These are phyloP conservation scores for Pseudevernia furfuracea DNA, from an alignment of 495 filamentous ascomycete species.

Conservation along the genomic window DNA sequence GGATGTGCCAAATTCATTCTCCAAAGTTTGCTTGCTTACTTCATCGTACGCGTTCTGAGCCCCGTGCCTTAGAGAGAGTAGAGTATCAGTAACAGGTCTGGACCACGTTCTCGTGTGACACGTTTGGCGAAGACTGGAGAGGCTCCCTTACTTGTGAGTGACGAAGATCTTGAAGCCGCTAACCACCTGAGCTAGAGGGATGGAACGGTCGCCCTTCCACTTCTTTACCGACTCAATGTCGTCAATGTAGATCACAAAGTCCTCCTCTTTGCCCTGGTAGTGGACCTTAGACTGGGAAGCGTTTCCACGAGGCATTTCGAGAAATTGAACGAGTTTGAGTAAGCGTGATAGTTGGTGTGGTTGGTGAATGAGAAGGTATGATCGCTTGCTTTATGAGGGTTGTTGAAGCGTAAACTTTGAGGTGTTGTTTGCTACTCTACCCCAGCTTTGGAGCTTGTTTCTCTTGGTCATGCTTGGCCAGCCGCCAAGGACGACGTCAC, in stretches of 20 bases:
- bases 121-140: background rate
- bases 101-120: background rate
- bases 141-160: constrained; percentile 68
- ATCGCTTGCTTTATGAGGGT: background rate
- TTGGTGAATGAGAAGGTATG: background rate
- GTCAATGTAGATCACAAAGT: constrained; percentile 88
- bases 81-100: background rate
- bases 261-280: constrained; percentile 80
- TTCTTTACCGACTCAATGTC: constrained; percentile 60
- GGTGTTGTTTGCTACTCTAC: background rate
- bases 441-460: background rate
- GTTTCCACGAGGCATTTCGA: constrained; percentile 72
- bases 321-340: constrained; percentile 11
- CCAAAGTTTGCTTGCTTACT: constrained; percentile 64
- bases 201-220: constrained; percentile 73
- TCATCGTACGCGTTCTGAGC: constrained; percentile 69
- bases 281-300: constrained; percentile 68
- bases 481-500: background rate
- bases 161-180: constrained; percentile 84
- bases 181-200: constrained; percentile 77
- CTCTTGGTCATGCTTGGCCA: too few relatives aligned
- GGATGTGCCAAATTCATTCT: constrained; percentile 79
- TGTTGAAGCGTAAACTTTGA: background rate
- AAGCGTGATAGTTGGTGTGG: background rate
- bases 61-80: constrained; percentile 57